A percentile compares a stretch with the other conserved stretches of the same genome.
Conservation (phyloP, 345 rosid species). For the Eutrema heterophyllum region DNA sequence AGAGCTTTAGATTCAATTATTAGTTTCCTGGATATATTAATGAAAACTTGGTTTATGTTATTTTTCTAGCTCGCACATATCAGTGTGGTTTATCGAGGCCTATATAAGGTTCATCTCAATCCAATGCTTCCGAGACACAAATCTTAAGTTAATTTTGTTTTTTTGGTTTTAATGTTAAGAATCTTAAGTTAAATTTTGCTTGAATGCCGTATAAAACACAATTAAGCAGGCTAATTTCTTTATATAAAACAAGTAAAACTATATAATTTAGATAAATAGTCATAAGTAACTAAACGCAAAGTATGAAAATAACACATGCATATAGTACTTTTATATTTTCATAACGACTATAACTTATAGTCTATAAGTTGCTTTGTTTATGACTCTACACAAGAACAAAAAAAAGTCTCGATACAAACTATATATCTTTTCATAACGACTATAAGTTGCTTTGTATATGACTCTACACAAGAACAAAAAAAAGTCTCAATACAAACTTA, state of each 20-base stretch:
- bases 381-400: neutral
- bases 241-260: neutral
- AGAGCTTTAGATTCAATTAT: neutral
- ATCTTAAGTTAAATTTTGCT: neutral
- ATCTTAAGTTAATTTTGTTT: neutral
- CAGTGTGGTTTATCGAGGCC: neutral
- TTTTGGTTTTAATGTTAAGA: too few species aligned
- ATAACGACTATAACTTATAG: too few species aligned
- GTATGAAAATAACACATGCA: neutral
- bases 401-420: neutral
- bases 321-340: neutral
- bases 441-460: slow-evolving; percentile 3
- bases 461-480: neutral
- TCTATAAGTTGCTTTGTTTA: slow-evolving; percentile 11
- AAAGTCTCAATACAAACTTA: neutral
- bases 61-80: neutral
- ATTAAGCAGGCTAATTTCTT: neutral
- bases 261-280: neutral
- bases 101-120: neutral
- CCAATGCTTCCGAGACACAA: neutral
- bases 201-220: neutral
- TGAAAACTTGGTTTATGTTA: neutral
- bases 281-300: neutral
- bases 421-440: neutral
- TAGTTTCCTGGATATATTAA: neutral